Evolutionary conservation across 164 flowering plant species (phyloP), one percentile per base, ranked within the genome.

Genomic region (Amborella trichopoda): DNA sequence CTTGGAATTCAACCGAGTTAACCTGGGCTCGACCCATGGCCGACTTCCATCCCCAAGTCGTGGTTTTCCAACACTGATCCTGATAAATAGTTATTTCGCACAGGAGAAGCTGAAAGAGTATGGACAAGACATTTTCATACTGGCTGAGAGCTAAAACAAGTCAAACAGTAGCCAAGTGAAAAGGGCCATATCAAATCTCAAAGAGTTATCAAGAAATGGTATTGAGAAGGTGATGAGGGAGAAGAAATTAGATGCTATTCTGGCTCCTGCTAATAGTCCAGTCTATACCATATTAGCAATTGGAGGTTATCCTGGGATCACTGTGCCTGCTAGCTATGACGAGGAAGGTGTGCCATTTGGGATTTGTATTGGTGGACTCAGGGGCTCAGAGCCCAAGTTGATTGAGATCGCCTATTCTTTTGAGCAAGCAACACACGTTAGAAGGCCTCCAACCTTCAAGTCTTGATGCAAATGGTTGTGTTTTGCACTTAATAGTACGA

Each of bases 331-430:
- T 0, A 81, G 75, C 3, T 38, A 38, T 11, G 68, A 53, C 5
- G 12, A 2, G 1, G 10, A 68, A 0, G 81, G 81, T 6, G 27
- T 37, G 38, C 82, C 82, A 4, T 62, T 72, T 37, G 80, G 78
- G 0, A 69, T 74, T 26, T 64, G 47, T 23, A 74, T 79, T 28
- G 65, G 70, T 0, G 80, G 80, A n/a, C 20, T 74, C 3, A 69
- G 25, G 52, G 76, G 76, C 23, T 57, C 71, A 1, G 77, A 75
- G 33, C 66, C 73, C 0, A 65, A 26, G 28, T 40, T 76, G 41
- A 76, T 76, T 10, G 67, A 76, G 37, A 66, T 76, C 6, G 72
- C 71, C 11, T 80, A 71, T 48, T 75, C 46, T 3, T 80, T 80
- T 38, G 78, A 80, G 46, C 83, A 72, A 45, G 71, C 70, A 6